A percentile compares a stretch with the other conserved stretches of the same genome.
Conservation (phyloP, 2,329 filamentous ascomycete genomes). For the Plenodomus lindquistii region DNA sequence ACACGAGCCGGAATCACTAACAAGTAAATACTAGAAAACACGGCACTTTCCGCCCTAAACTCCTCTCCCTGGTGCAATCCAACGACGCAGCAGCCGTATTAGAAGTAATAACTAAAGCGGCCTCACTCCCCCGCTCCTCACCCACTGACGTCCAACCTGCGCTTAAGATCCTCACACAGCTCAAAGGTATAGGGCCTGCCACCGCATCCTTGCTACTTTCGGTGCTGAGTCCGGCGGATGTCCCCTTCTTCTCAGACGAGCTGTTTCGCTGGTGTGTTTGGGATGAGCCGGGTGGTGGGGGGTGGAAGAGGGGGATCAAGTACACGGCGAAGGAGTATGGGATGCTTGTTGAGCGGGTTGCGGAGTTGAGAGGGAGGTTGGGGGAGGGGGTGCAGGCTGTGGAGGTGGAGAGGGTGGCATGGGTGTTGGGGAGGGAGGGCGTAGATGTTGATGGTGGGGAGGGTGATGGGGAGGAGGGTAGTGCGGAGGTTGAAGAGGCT, state of each 20-base stretch:
- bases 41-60: conserved; percentile 55
- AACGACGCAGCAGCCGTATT: conserved; percentile 59
- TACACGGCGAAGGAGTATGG: conserved; percentile 73
- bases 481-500: background rate
- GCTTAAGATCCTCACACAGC: conserved; percentile 58
- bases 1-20: background rate
- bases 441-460: conserved; percentile 14
- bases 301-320: conserved; percentile 61
- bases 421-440: conserved; percentile 61
- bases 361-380: conserved; percentile 30
- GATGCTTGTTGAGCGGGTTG: conserved; percentile 51
- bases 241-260: conserved; percentile 82
- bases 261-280: conserved; percentile 72
- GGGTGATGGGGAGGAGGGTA: conserved; percentile 5
- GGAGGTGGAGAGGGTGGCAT: conserved; percentile 72
- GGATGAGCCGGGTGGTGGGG: conserved; percentile 51
- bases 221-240: conserved; percentile 60
- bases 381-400: conserved; percentile 50
- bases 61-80: conserved; percentile 56
- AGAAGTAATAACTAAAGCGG: conserved; percentile 47
- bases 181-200: conserved; percentile 79
- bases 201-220: conserved; percentile 76
- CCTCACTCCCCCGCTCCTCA: background rate
- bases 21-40: conserved; percentile 47
- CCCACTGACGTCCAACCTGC: conserved; percentile 32